Evolutionary conservation across 192 early-diverging fungal species (phyloP), one percentile per base, ranked within the genome.

Genomic region (Funneliformis mosseae): DNA sequence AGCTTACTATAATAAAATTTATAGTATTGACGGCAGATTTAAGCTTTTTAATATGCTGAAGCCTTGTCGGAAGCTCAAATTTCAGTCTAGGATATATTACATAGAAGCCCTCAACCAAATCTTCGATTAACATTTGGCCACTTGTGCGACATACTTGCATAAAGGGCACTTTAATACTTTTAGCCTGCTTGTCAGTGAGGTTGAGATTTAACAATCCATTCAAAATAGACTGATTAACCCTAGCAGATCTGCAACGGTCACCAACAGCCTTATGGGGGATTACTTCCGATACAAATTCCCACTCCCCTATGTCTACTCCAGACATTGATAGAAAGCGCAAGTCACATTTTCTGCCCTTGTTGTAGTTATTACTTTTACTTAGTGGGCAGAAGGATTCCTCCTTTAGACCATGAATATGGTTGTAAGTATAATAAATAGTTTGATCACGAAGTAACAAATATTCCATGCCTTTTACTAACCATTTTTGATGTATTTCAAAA

Each of bases 191-290:
- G 42, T 81, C 62, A 46, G 2, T 69, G 12, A 67, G 50, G n/a
- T 77, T 70, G 14, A 25, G 23, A 63, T 70, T 25, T 6, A 81
- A 21, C 23, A 81, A 77, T n/a, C 67, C 41, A 46, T 81, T 81
- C 59, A 81, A 76, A 3, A 81, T 76, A 0, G 63, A 67, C 42
- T 81, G 80, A 60, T 81, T 81, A n/a, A 81, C 64, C 10, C 63
- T 18, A 43, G 77, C 66, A 0, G 45, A 78, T 23, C 4, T 8
- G 42, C 75, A 77, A 0, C 61, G n/a, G 25, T 77, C 38, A 48
- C 64, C 0, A 48, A 78, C 68, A 8, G 64, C 21, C 18, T 78
- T 78, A 38, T 50, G 11, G 28, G 73, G 45, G 1, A 0, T 46
- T 10, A 0, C 23, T 61, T n/a, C n/a, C n/a, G 16, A 21, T 8